A percentile compares a stretch with the other conserved stretches of the same genome.
These are phyloP conservation scores for Rhodotorula toruloides DNA, from an alignment of 768 basidiomycete genomes.

Conservation along the genomic window DNA sequence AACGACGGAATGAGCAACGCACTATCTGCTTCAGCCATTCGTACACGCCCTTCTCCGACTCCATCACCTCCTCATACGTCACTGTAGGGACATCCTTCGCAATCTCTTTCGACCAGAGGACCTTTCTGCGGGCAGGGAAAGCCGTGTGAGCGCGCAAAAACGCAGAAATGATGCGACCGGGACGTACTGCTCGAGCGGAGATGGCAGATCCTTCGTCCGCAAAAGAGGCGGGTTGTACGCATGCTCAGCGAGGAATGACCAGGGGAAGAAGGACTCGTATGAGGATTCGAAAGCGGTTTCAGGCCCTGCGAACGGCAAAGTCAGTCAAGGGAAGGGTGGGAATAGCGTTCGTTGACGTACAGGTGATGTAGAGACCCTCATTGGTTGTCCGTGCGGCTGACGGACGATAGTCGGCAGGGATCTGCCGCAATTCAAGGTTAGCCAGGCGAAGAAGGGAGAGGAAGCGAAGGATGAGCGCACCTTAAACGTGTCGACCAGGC, in stretches of 20 bases:
- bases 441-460: background rate
- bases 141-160: too few species aligned
- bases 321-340: too few species aligned
- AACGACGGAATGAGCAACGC: conserved; percentile 43
- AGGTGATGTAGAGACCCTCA: conserved; percentile 68
- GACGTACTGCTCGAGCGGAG: too few species aligned
- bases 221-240: conserved; percentile 68
- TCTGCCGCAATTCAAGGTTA: conserved; percentile 51
- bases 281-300: conserved; percentile 52
- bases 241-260: conserved; percentile 71
- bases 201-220: background rate
- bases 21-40: conserved; percentile 79
- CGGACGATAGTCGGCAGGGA: conserved; percentile 69
- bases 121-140: conserved; percentile 50
- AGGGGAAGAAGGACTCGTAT: conserved; percentile 80
- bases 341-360: conserved; percentile 51
- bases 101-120: conserved; percentile 77
- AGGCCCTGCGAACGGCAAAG: conserved; percentile 18
- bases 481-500: conserved; percentile 78
- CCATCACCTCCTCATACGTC: conserved; percentile 68
- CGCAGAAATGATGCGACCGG: too few species aligned
- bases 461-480: conserved; percentile 49
- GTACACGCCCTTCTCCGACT: conserved; percentile 62
- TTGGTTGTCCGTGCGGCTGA: conserved; percentile 55
- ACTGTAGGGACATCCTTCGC: conserved; percentile 68